Evolutionary conservation across 306 rosid species (phyloP).

Genomic region (Begonia fuchsioides): DNA sequence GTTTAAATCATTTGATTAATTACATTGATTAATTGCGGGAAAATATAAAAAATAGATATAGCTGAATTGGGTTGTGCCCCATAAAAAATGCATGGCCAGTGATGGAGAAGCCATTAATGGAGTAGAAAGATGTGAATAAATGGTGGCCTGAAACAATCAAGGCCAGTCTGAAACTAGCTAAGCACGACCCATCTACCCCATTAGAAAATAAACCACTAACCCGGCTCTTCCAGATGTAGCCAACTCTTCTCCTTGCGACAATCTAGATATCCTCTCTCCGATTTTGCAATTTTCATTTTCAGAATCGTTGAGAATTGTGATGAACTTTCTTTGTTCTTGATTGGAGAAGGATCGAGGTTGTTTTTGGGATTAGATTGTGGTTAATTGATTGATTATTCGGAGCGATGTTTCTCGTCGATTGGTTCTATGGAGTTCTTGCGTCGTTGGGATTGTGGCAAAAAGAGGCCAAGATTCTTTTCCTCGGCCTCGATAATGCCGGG

Average conservation of each 20-base stretch:
- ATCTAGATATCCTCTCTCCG: constrained; percentile 5
- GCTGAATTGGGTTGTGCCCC: too few species aligned
- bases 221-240: constrained; percentile 7
- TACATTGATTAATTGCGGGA: too few species aligned
- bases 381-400: background rate
- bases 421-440: constrained; percentile 86
- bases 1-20: too few species aligned
- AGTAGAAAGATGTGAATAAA: background rate
- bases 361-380: constrained; percentile 1
- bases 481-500: constrained; percentile 93
- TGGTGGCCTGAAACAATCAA: background rate
- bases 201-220: background rate
- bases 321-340: background rate
- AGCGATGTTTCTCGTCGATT: constrained; percentile 60
- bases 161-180: constrained; percentile 3
- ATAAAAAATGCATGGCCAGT: too few species aligned
- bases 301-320: background rate
- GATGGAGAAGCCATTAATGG: background rate
- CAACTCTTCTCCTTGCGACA: background rate
- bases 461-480: constrained; percentile 90
- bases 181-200: background rate
- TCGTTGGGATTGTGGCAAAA: constrained; percentile 94
- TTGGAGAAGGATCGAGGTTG: constrained; percentile 13
- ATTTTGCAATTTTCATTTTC: background rate
- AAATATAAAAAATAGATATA: too few species aligned